Conservation (phyloP, 1,284 basidiomycete species). For the Xerocomus nothofagi region DNA sequence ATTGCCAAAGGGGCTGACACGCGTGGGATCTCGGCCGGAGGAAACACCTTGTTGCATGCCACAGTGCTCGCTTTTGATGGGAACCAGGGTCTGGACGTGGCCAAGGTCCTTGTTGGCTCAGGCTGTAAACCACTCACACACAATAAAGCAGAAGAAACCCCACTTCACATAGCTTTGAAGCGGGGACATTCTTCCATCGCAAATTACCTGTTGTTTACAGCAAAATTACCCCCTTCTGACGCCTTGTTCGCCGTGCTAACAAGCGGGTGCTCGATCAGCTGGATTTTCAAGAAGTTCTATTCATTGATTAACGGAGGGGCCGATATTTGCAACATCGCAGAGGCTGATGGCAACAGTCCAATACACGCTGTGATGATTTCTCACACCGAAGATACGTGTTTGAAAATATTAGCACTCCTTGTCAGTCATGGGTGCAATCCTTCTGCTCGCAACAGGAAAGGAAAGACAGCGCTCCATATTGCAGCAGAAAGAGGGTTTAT, state of each 20-base stretch:
- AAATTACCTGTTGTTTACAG: not conserved
- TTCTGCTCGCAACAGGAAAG: not conserved
- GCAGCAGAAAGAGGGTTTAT: not conserved
- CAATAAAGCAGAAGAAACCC: not conserved
- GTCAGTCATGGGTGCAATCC: not conserved
- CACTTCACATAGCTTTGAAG: not conserved
- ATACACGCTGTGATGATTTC: not conserved
- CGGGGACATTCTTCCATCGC: not conserved
- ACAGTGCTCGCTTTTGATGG: not conserved
- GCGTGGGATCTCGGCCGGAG: not conserved
- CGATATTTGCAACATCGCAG: not conserved
- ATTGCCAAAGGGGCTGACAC: too few species aligned
- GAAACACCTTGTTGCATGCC: not conserved
- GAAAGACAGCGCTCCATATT: slow-evolving; percentile 1
- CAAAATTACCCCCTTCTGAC: not conserved
- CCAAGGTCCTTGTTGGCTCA: not conserved
- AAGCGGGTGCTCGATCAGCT: not conserved
- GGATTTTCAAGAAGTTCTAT: not conserved
- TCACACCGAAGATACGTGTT: not conserved
- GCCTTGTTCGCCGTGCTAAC: not conserved
- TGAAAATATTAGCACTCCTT: not conserved
- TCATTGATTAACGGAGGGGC: not conserved
- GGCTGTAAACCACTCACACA: not conserved
- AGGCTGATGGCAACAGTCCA: not conserved
- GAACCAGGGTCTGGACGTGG: not conserved